Evolutionary conservation across 2,329 filamentous ascomycete genomes (phyloP).

Genomic region (Cladosporium sp.): DNA sequence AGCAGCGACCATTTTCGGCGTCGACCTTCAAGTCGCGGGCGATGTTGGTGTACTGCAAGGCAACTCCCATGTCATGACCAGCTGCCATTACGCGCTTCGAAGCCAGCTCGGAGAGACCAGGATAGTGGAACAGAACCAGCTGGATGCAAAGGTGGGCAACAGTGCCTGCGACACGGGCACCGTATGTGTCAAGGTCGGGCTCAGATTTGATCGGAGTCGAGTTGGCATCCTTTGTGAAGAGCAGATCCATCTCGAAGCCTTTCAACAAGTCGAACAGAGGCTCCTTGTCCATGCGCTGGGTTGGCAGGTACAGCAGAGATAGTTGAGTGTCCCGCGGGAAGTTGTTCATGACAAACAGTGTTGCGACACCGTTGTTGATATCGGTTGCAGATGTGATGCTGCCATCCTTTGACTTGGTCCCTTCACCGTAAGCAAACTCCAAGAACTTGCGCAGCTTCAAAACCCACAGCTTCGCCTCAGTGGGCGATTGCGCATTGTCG

Average conservation of each 20-base stretch:
- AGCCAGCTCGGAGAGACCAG: conserved; percentile 33
- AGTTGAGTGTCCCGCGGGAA: conserved; percentile 58
- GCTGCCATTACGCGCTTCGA: conserved; percentile 55
- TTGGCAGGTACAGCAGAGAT: conserved; percentile 63
- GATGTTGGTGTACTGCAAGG: conserved; percentile 77
- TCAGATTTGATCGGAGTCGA: conserved; percentile 59
- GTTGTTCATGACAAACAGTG: conserved; percentile 46
- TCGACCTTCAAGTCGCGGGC: conserved; percentile 72
- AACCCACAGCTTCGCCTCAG: conserved; percentile 62
- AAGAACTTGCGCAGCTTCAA: conserved; percentile 60
- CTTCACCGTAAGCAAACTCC: conserved; percentile 52
- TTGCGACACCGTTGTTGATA: conserved; percentile 35
- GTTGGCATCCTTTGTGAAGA: conserved; percentile 46
- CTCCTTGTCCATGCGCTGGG: conserved; percentile 55
- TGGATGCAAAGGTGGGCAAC: conserved; percentile 70
- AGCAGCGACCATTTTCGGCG: conserved; percentile 66
- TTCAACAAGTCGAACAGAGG: conserved; percentile 66
- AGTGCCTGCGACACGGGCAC: conserved; percentile 69
- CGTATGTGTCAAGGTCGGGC: conserved; percentile 63
- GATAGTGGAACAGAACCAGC: conserved; percentile 64
- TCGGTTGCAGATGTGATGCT: conserved; percentile 34
- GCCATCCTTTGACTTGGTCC: conserved; percentile 31
- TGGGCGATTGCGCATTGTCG: conserved; percentile 59
- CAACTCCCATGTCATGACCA: conserved; percentile 68
- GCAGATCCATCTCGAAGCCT: conserved; percentile 69